phyloP scores from a whole-genome alignment of 768 basidiomycete genomes.

The Clavaria fumosa region DNA sequence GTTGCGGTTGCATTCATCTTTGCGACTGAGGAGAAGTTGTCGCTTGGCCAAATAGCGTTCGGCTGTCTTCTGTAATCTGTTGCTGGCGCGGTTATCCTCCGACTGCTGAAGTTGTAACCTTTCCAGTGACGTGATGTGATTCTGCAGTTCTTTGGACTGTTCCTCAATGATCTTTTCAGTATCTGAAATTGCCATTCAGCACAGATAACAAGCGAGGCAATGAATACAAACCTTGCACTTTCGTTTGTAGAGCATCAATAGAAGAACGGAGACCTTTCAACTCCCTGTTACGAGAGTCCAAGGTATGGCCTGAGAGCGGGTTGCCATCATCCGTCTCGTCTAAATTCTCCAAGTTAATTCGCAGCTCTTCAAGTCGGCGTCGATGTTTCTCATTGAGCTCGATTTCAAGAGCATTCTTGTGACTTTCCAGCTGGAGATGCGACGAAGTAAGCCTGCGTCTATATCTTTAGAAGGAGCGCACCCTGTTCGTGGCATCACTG shows the following conservation, averaged over 20 bases:
- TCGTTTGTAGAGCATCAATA: constrained; percentile 48
- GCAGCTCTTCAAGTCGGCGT: constrained; percentile 66
- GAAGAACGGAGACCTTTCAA: constrained; percentile 48
- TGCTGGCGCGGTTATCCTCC: constrained; percentile 76
- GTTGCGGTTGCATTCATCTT: constrained; percentile 90
- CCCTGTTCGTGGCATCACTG: constrained; percentile 54
- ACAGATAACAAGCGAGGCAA: constrained; percentile 2
- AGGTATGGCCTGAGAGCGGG: constrained; percentile 42
- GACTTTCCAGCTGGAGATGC: constrained; percentile 41
- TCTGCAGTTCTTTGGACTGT: constrained; percentile 45
- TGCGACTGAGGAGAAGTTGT: constrained; percentile 67
- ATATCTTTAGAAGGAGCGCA: no score
- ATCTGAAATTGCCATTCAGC: constrained; percentile 22
- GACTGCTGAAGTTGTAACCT: constrained; percentile 64
- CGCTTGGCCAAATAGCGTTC: constrained; percentile 90
- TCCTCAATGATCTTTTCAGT: constrained; percentile 63
- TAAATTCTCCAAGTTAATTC: constrained; percentile 58
- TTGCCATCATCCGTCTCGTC: constrained; percentile 44
- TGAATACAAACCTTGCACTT: constrained; percentile 35
- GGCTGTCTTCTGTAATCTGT: constrained; percentile 88
- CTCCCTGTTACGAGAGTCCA: constrained; percentile 56
- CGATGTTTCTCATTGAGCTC: constrained; percentile 84
- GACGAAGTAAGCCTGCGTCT: no score
- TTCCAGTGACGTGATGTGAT: constrained; percentile 51
- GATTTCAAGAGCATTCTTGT: constrained; percentile 75